phyloP scores from a whole-genome alignment of 495 filamentous ascomycete genomes.

The Astrothelium macrocarpum region DNA sequence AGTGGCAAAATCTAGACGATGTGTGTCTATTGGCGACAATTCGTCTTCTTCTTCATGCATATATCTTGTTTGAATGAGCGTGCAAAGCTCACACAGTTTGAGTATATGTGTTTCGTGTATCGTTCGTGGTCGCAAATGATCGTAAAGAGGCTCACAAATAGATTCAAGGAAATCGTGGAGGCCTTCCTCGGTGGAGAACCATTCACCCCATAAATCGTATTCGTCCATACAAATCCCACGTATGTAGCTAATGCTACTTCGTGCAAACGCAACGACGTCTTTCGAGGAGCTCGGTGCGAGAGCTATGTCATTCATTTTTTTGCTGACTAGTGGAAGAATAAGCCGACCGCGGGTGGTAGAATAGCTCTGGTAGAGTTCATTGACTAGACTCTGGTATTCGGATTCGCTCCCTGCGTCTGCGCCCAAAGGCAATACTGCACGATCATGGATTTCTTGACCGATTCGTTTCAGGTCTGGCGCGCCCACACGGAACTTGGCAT shows the following conservation, averaged over 20 bases:
- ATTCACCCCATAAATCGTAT: conserved; percentile 65
- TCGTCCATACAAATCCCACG: conserved; percentile 64
- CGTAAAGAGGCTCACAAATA: conserved; percentile 66
- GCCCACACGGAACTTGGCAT: conserved; percentile 66
- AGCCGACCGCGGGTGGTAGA: conserved; percentile 46
- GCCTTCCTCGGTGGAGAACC: conserved; percentile 60
- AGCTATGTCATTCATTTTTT: conserved; percentile 56
- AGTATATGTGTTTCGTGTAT: conserved; percentile 62
- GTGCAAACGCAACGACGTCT: conserved; percentile 58
- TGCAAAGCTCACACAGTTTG: conserved; percentile 72
- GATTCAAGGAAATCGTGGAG: conserved; percentile 64
- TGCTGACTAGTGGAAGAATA: conserved; percentile 45
- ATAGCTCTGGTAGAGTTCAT: conserved; percentile 59
- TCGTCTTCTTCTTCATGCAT: conserved; percentile 60
- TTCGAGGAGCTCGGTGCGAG: conserved; percentile 56
- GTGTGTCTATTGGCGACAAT: conserved; percentile 43
- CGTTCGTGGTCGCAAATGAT: conserved; percentile 57
- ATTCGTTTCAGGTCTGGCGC: conserved; percentile 58
- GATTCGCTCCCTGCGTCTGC: conserved; percentile 53
- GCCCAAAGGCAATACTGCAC: conserved; percentile 50
- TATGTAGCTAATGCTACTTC: conserved; percentile 60
- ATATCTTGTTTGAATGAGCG: conserved; percentile 75
- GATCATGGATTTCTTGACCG: conserved; percentile 58
- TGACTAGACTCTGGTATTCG: conserved; percentile 57
- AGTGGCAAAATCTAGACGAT: conserved; percentile 55